Conservation (phyloP, 306 rosid genomes). For the Carpinus fangiana region DNA sequence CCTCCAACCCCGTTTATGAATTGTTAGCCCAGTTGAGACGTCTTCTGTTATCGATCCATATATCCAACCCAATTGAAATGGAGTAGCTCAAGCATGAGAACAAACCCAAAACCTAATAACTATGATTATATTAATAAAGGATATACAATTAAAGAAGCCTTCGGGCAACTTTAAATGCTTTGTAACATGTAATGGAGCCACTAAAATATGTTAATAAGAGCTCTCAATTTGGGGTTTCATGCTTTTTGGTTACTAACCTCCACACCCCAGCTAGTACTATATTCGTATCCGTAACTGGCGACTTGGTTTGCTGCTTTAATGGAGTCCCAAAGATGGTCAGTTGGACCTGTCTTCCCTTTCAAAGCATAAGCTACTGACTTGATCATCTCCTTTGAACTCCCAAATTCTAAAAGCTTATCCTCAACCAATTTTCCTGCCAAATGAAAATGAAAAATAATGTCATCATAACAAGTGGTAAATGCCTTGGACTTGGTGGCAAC, state of each 20-base stretch:
- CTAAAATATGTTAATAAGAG: background rate
- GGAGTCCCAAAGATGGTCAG: background rate
- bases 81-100: too few relatives aligned
- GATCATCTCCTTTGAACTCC: slow-evolving; percentile 43
- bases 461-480: too few relatives aligned
- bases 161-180: too few relatives aligned
- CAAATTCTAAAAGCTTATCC: slow-evolving; percentile 34
- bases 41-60: slow-evolving; percentile 64
- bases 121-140: too few relatives aligned
- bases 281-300: slow-evolving; percentile 48
- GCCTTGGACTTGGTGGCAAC: too few relatives aligned
- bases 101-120: too few relatives aligned
- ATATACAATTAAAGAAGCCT: too few relatives aligned
- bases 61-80: slow-evolving; percentile 33
- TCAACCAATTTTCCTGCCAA: slow-evolving; percentile 28
- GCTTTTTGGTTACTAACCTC: slow-evolving; percentile 33
- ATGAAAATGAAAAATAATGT: background rate
- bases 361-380: slow-evolving; percentile 39
- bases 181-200: background rate
- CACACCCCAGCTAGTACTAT: slow-evolving; percentile 59
- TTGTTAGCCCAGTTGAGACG: slow-evolving; percentile 42
- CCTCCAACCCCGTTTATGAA: slow-evolving; percentile 70
- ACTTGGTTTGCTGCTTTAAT: slow-evolving; percentile 49
- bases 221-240: slow-evolving; percentile 1
- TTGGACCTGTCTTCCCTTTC: slow-evolving; percentile 27